Conservation (phyloP, 2,329 filamentous ascomycete species). For the Xylariaceae sp. region DNA sequence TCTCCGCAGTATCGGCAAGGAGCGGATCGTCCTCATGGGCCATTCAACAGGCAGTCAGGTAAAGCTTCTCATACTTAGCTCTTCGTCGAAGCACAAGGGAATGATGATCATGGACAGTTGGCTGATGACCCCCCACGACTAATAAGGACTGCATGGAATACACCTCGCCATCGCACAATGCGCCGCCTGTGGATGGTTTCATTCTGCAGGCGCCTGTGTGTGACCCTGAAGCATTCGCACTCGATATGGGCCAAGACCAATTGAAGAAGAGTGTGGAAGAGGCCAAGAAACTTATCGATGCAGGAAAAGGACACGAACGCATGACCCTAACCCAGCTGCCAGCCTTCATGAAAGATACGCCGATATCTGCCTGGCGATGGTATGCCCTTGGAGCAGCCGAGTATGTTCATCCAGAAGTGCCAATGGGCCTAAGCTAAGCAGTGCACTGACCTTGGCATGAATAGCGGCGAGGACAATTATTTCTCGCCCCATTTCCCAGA, state of each 20-base stretch:
- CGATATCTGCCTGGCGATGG: constrained; percentile 49
- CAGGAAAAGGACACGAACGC: constrained; percentile 49
- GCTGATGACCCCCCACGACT: constrained; percentile 7
- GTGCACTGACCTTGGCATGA: neutral
- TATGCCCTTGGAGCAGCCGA: constrained; percentile 44
- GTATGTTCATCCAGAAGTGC: constrained; percentile 33
- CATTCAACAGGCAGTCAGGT: constrained; percentile 57
- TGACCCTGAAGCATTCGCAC: constrained; percentile 61
- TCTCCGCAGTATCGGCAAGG: constrained; percentile 43
- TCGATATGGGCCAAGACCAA: constrained; percentile 38
- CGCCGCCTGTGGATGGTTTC: constrained; percentile 60
- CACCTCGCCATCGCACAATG: constrained; percentile 37
- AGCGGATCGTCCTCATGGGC: constrained; percentile 51
- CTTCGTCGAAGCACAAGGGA: no score
- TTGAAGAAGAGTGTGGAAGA: constrained; percentile 42
- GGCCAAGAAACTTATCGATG: constrained; percentile 49
- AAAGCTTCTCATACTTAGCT: no score
- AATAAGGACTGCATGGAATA: constrained; percentile 53
- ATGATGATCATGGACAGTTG: no score
- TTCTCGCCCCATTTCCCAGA: constrained; percentile 72
- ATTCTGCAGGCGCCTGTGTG: constrained; percentile 77
- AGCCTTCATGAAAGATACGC: constrained; percentile 33
- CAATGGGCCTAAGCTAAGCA: neutral
- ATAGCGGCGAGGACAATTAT: constrained; percentile 72
- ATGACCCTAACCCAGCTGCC: constrained; percentile 46